Evolutionary conservation across 2,329 filamentous ascomycete species (phyloP), one percentile per base, ranked within the genome.

Genomic region (Pseudocercospora macadamiae): DNA sequence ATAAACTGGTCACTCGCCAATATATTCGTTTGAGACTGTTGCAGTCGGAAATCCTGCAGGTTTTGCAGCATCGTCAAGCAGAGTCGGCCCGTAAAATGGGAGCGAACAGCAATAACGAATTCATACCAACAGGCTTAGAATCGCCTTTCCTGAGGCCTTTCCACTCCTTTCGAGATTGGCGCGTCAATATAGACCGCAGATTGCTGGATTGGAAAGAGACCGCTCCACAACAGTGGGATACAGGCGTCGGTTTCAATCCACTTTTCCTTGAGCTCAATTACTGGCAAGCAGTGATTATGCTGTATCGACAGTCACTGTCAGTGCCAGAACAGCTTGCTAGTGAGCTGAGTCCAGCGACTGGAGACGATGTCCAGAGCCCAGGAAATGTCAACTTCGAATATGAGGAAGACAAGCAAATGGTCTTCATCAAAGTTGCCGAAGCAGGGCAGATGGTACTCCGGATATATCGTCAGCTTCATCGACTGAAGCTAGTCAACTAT

Each of bases 251-350:
- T 3, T 97, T 97, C 73, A 92, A 90, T 0, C 87, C 90, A 1
- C 89, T 96, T 56, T 96, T 97, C 68, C 77, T 97, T 3, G 91
- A 97, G 68, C 82, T 97, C 61, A 97, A 97, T 74, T 97, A 97
- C 75, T 97, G 93, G 93, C 93, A 97, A 73, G 91, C 92, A 3
- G 87, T 97, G 61, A 96, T 97, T 66, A 92, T 97, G 88, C 83
- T 97, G 18, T 97, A 97, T 73, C 83, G 93, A 55, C 93, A 96
- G 74, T 92, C 73, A 4, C 63, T 74, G 76, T 96, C 61, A 89
- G 90, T 96, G 16, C 93, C 93, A 0, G 86, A 89, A 37, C 86
- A 92, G 70, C 86, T 97, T 58, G 91, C 93, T 54, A 87, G 87
- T 54, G 93, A 97, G 75, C 86, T 86, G 5, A 83, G 79, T 37